Evolutionary conservation across 2,329 filamentous ascomycete species (phyloP).

Genomic region (Pyricularia pennisetigena): DNA sequence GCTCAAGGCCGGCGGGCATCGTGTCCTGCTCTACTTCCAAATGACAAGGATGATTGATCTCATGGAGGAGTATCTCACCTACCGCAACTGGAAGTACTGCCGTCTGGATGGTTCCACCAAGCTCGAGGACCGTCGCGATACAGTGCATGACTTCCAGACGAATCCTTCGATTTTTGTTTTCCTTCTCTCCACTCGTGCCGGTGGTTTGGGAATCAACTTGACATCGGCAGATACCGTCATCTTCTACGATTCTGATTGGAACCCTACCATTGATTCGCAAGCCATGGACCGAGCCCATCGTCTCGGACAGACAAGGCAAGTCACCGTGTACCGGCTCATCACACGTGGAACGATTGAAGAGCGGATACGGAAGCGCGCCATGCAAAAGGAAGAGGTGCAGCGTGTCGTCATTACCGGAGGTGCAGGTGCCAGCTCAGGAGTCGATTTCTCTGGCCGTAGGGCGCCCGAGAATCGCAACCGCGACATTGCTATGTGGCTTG

Average conservation of each 20-base stretch:
- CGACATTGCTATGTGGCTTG: conserved; percentile 98
- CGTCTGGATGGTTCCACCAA: conserved; percentile 95
- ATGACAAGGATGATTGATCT: conserved; percentile 99
- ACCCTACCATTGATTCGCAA: conserved; percentile 96
- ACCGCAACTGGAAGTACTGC: conserved; percentile 98
- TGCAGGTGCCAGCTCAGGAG: conserved; percentile 47
- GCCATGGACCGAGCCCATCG: conserved; percentile 99
- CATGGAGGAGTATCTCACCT: conserved; percentile 98
- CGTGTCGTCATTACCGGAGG: conserved; percentile 93
- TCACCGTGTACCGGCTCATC: conserved; percentile 95
- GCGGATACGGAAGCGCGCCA: conserved; percentile 88
- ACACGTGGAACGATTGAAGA: conserved; percentile 96
- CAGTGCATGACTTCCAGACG: conserved; percentile 92
- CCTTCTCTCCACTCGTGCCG: conserved; percentile 87
- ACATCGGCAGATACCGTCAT: conserved; percentile 97
- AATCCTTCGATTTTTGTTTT: conserved; percentile 95
- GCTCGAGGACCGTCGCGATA: conserved; percentile 91
- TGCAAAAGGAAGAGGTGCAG: conserved; percentile 98
- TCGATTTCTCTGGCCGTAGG: conserved; percentile 91
- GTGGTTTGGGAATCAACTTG: conserved; percentile 95
- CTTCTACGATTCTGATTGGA: conserved; percentile 99
- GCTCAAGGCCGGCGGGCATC: conserved; percentile 86
- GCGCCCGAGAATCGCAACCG: conserved; percentile 87
- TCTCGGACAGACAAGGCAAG: conserved; percentile 89
- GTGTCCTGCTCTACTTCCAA: conserved; percentile 97